A percentile compares a stretch with the other conserved stretches of the same genome.
Conservation (phyloP, 2,329 filamentous ascomycete species). For the Seiridium cupressi region DNA sequence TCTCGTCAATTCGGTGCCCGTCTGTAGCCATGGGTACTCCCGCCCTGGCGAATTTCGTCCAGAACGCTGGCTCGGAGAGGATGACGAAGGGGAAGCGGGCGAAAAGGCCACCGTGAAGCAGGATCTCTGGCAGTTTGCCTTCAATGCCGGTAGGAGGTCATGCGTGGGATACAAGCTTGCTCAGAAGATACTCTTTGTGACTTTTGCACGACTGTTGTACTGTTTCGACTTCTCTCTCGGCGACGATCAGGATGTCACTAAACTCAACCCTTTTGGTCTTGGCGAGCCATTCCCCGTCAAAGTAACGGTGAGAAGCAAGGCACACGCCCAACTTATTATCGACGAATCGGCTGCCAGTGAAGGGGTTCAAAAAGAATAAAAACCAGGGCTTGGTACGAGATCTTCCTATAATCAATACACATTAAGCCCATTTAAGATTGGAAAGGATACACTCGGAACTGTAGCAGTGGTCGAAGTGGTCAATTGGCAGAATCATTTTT, state of each 20-base stretch:
- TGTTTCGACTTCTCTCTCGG: neutral
- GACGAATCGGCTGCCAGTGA: no score
- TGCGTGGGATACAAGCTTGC: neutral
- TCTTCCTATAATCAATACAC: no score
- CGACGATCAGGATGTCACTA: neutral
- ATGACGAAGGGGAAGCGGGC: neutral
- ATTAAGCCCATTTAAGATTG: no score
- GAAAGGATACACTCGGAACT: no score
- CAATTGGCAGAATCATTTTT: no score
- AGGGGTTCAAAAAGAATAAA: no score
- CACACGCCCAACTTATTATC: neutral
- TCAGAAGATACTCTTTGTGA: neutral
- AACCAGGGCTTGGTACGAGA: no score
- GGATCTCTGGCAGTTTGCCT: neutral
- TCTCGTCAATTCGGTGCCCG: slow-evolving; percentile 35
- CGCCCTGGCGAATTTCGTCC: neutral
- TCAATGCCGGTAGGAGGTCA: neutral
- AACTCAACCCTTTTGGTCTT: neutral
- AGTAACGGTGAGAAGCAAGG: neutral
- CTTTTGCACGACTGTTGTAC: neutral
- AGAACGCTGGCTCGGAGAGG: neutral
- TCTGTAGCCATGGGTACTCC: slow-evolving; percentile 13
- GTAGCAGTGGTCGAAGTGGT: no score
- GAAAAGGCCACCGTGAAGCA: neutral
- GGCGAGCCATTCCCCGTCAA: neutral